A percentile compares a stretch with the other conserved stretches of the same genome.
Conservation (phyloP, 2,329 filamentous ascomycete genomes). For the Rachicladosporium sp. region DNA sequence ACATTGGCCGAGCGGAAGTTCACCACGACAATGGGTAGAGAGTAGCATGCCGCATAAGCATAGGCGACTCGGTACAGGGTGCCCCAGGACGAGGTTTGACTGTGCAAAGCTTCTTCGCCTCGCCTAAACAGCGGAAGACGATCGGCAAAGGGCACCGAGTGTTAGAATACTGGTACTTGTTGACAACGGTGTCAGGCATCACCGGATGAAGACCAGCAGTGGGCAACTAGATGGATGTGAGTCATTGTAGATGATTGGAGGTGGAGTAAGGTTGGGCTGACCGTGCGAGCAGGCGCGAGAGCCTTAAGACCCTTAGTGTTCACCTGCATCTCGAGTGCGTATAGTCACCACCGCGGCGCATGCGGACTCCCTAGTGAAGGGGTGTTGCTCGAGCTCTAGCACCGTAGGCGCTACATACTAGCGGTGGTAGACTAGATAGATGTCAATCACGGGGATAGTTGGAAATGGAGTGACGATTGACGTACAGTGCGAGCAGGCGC, state of each 20-base stretch:
- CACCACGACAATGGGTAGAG: slow-evolving; percentile 57
- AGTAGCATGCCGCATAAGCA: slow-evolving; percentile 93
- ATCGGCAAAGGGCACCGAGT: slow-evolving; percentile 84
- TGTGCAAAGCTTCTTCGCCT: slow-evolving; percentile 76
- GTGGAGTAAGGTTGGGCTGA: slow-evolving; percentile 24
- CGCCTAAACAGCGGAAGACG: slow-evolving; percentile 84
- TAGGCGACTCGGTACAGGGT: slow-evolving; percentile 55
- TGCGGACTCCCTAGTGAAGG: slow-evolving; percentile 52
- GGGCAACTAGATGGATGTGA: slow-evolving; percentile 42
- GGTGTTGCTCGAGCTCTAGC: slow-evolving; percentile 61
- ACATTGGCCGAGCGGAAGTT: too few species aligned
- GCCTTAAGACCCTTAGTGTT: slow-evolving; percentile 40
- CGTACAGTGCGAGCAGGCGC: too few species aligned
- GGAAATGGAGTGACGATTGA: too few species aligned
- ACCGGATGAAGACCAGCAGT: slow-evolving; percentile 74
- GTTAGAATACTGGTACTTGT: slow-evolving; percentile 62
- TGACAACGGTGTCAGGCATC: slow-evolving; percentile 60
- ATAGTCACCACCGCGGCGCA: slow-evolving; percentile 51
- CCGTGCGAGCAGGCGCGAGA: slow-evolving; percentile 35
- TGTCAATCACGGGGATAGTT: too few species aligned
- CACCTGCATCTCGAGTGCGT: slow-evolving; percentile 43
- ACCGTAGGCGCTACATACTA: too few species aligned
- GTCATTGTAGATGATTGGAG: slow-evolving; percentile 5
- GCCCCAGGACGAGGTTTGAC: slow-evolving; percentile 49
- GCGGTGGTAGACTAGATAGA: too few species aligned